phyloP scores from a whole-genome alignment of 164 flowering plant species.

The Magnolia changhungtana region DNA sequence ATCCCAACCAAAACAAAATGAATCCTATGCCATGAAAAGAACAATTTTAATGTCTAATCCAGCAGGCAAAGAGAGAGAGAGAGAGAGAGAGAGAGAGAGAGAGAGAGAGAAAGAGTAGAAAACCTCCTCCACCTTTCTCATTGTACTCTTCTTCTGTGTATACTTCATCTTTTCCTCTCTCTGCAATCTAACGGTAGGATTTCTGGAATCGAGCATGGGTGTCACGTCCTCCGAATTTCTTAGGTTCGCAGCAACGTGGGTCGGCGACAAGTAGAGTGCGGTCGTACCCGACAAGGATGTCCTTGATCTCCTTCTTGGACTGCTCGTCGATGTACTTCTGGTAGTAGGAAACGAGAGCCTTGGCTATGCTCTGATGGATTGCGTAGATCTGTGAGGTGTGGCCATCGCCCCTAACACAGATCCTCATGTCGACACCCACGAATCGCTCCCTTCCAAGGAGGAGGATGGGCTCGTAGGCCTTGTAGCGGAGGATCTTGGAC shows the following conservation, averaged over 20 bases:
- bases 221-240: slow-evolving; percentile 24
- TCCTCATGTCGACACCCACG: slow-evolving; percentile 21
- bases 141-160: no score
- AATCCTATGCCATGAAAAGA: no score
- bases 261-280: slow-evolving; percentile 20
- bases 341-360: slow-evolving; percentile 24
- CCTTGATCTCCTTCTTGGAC: slow-evolving; percentile 27
- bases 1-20: no score
- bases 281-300: slow-evolving; percentile 19
- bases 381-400: slow-evolving; percentile 21
- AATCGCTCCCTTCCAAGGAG: slow-evolving; percentile 21
- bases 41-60: no score
- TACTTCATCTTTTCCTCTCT: neutral
- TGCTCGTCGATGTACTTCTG: slow-evolving; percentile 27
- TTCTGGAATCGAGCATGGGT: slow-evolving; percentile 24
- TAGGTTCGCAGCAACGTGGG: slow-evolving; percentile 23
- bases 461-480: slow-evolving; percentile 24
- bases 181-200: slow-evolving; percentile 11
- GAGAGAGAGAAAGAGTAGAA: no score
- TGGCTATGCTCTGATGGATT: slow-evolving; percentile 24
- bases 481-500: slow-evolving; percentile 23
- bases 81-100: no score
- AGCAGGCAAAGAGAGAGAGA: no score
- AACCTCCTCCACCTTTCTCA: no score
- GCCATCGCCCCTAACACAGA: slow-evolving; percentile 13